phyloP scores from a whole-genome alignment of 2,329 filamentous ascomycete species.

The Lachnellula occidentalis region DNA sequence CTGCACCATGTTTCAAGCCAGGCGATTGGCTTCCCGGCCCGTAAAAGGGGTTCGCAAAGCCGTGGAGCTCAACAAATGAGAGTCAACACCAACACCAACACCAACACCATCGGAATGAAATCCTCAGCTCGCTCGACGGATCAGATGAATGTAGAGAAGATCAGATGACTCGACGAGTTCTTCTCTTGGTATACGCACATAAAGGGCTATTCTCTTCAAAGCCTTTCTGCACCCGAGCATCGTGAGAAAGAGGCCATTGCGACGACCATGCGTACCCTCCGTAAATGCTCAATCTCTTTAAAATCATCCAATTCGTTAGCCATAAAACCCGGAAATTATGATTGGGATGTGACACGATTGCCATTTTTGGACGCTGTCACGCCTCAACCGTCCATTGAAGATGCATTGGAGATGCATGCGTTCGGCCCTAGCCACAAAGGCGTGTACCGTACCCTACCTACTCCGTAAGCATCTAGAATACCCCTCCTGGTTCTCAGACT shows the following conservation, averaged over 20 bases:
- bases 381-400: not conserved
- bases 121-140: too few species aligned
- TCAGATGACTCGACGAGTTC: not conserved
- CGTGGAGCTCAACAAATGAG: too few species aligned
- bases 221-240: too few species aligned
- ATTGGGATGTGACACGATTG: not conserved
- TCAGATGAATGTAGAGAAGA: too few species aligned
- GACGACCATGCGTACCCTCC: too few species aligned
- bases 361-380: not conserved
- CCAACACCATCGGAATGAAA: too few species aligned
- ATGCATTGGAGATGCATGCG: not conserved
- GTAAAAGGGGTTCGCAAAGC: not conserved
- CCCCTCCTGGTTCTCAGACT: too few species aligned
- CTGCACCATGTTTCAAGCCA: not conserved
- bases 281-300: not conserved
- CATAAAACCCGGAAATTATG: not conserved
- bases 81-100: too few species aligned
- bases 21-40: not conserved
- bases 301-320: not conserved
- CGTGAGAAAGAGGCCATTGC: too few species aligned
- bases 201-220: too few species aligned
- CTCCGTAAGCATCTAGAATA: not conserved
- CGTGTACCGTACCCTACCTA: not conserved
- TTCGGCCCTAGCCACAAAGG: too few species aligned
- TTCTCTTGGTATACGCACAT: too few species aligned